Conservation (phyloP, 768 basidiomycete genomes). For the Termitomyces sp. region DNA sequence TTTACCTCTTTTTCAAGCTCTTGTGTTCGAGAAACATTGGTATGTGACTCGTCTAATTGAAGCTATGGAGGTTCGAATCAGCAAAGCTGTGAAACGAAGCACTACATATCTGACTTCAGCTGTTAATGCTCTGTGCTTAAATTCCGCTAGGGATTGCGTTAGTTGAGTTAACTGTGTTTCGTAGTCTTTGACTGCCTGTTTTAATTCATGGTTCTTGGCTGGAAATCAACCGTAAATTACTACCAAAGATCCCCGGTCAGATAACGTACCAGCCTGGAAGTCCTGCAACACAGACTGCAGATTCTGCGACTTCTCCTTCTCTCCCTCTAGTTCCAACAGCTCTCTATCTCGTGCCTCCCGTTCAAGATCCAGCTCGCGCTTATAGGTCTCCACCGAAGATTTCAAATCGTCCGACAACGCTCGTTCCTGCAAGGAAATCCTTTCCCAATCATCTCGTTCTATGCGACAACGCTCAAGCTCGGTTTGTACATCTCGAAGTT, state of each 20-base stretch:
- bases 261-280: slow-evolving; percentile 81
- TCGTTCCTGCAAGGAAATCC: slow-evolving; percentile 51
- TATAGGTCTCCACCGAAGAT: slow-evolving; percentile 45
- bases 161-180: slow-evolving; percentile 65
- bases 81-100: background rate
- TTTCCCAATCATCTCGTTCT: slow-evolving; percentile 65
- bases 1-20: slow-evolving; percentile 87
- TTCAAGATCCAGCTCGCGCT: slow-evolving; percentile 65
- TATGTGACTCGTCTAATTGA: slow-evolving; percentile 66
- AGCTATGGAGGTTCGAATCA: slow-evolving; percentile 34
- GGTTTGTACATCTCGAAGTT: slow-evolving; percentile 74
- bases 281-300: slow-evolving; percentile 91
- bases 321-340: slow-evolving; percentile 50
- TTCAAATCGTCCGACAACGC: slow-evolving; percentile 66
- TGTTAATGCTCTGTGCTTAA: slow-evolving; percentile 78
- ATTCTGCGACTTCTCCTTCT: slow-evolving; percentile 73
- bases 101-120: slow-evolving; percentile 62
- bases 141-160: slow-evolving; percentile 82
- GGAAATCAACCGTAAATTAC: slow-evolving; percentile 7
- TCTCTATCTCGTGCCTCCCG: slow-evolving; percentile 54
- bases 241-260: background rate
- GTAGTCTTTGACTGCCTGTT: slow-evolving; percentile 76
- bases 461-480: slow-evolving; percentile 84
- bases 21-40: slow-evolving; percentile 58
- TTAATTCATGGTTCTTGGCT: slow-evolving; percentile 92